Evolutionary conservation across 1,284 basidiomycete genomes (phyloP), one percentile per base, ranked within the genome.

Genomic region (Melampsora larici-populina): DNA sequence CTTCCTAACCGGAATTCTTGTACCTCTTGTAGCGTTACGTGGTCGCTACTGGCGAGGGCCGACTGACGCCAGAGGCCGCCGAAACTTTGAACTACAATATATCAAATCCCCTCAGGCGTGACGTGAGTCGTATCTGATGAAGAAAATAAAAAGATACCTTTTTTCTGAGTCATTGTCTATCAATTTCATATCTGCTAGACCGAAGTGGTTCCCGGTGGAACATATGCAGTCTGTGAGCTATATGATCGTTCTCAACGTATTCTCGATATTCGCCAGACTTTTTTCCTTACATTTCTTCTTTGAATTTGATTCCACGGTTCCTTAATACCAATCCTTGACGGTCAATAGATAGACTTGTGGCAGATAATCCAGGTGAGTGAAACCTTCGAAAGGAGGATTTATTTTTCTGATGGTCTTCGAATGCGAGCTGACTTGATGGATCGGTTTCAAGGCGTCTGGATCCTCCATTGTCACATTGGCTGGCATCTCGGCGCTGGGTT

Each of bases 31-130:
- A 36, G 36, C 36, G 36, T 9, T 36, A 36, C 36, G 36, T 36
- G 3, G 36, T 36, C 9, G 84, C 78, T 1, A 79, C 83, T 18
- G 85, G 85, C 0, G 0, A 58, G 1, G 85, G 85, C 1, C 69
- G 46, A 13, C 40, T 85, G 21, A 81, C 80, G 0, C 55, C 74
- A 7, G 79, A 69, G 0, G 49, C 78, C 9, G 79, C 81, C 66
- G 21, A 58, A 26, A 62, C 21, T n/a, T 24, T 77, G 24, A 51
- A 1, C 15, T 78, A 83, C 51, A 82, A 83, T 66, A 79, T 81
- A 7, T 76, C 49, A 15, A 85, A 84, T 73, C 84, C 85, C 8
- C 77, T 84, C 17, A 81, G 85, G n/a, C 80, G 85, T 40, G 85
- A 86, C 74, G 73, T 76, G 73, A 67, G 58, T 67, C 36, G 3